phyloP scores from a whole-genome alignment of 78 protist species.

The Cavenderia fasciculata region DNA sequence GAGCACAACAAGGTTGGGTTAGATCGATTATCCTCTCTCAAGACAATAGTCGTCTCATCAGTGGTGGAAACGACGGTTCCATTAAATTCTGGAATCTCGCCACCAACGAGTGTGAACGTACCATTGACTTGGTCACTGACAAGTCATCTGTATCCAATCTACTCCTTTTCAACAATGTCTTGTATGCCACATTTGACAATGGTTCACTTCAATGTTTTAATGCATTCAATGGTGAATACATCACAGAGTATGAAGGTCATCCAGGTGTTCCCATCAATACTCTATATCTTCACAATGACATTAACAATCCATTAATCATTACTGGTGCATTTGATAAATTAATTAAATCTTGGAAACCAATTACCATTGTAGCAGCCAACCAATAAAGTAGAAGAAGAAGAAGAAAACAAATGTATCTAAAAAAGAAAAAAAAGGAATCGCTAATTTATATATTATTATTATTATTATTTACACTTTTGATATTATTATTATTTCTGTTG shows the following conservation, averaged over 20 bases:
- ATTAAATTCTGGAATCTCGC: slow-evolving; percentile 32
- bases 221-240: not conserved
- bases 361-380: not conserved
- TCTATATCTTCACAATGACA: not conserved
- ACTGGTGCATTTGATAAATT: slow-evolving; percentile 57
- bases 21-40: not conserved
- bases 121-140: not conserved
- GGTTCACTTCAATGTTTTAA: not conserved
- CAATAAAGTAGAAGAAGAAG: too few species aligned
- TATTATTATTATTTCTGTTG: too few species aligned
- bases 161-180: not conserved
- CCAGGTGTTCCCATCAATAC: slow-evolving; percentile 20
- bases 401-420: too few species aligned
- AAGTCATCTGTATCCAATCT: slow-evolving; percentile 1
- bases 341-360: slow-evolving; percentile 15
- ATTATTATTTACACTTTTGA: too few species aligned
- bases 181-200: slow-evolving; percentile 1
- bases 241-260: slow-evolving; percentile 34
- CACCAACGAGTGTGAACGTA: not conserved
- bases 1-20: slow-evolving; percentile 59
- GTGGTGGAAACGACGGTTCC: slow-evolving; percentile 51
- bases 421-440: too few species aligned
- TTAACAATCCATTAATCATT: slow-evolving; percentile 7
- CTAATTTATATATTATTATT: too few species aligned
- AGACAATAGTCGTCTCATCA: not conserved